Base-by-base conservation (phyloP, 1,284 basidiomycete genomes). In the Porodaedalea pini region DNA sequence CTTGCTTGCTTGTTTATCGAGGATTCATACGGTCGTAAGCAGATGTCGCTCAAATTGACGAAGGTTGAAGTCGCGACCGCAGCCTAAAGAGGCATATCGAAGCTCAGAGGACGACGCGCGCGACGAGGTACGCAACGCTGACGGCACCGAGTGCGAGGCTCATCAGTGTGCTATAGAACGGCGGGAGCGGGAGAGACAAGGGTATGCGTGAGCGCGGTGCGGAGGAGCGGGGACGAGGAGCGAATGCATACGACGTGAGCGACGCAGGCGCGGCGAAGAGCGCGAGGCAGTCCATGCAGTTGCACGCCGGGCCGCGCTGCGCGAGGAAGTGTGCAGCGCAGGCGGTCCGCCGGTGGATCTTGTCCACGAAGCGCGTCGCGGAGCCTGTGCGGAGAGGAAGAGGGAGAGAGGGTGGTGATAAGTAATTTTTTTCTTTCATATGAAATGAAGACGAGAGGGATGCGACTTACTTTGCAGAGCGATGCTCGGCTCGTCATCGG, bases 271-370 rank as follows among this genome's bases (percentile, higher is more conserved):
- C 27, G 31, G 53, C 45, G 31, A 51, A 52, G 37, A 54, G 27
- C 41, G 43, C 36, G 32, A 58, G 51, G 44, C 57, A 59, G 21
- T 59, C 57, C 15, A 59, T 44, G 51, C 57, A 59, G 17, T 51
- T 55, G 34, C 40, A 37, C 17, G 52, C 52, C 17, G 57, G 52
- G 21, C 34, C 36, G 23, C 57, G 53, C 37, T 55, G 52, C 21
- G 53, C 23, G 41, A 53, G 52, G 53, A 59, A 59, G 37, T 59
- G 53, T 11, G 21, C 25, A 21, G 47, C 52, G 23, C 52, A 55
- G 29, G 57, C 52, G 17, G 29, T 59, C 25, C 57, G 57, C 31
- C 54, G 49, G 37, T 54, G 49, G n/a, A 59, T 43, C 57, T 54
- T 41, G 39, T 59, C 52, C n/a, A 55, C 40, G 39, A 54, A 59